Conservation (phyloP, 2,329 filamentous ascomycete genomes). For the Calonectria hawksworthii region DNA sequence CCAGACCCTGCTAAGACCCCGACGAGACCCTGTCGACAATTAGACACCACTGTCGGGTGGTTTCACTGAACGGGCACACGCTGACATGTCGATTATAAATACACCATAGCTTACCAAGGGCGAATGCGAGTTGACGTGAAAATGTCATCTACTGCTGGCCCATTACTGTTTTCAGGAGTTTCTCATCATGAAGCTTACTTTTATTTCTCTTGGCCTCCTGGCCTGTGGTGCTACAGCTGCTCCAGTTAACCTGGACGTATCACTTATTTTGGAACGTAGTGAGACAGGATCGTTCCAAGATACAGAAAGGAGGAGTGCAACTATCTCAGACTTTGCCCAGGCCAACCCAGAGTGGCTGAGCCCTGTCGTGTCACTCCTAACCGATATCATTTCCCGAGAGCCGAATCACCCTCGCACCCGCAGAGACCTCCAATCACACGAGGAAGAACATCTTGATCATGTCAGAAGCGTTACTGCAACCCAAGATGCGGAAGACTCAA, state of each 20-base stretch:
- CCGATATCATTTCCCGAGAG: neutral
- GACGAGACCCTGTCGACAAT: neutral
- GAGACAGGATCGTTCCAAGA: neutral
- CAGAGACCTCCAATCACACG: too few species aligned
- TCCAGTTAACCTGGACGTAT: neutral
- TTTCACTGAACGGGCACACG: too few species aligned
- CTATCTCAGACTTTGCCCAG: neutral
- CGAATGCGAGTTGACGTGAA: neutral
- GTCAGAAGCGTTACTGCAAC: neutral
- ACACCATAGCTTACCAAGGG: too few species aligned
- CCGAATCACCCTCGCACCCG: neutral
- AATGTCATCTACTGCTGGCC: neutral
- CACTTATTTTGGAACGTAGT: neutral
- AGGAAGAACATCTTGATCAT: neutral
- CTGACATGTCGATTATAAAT: neutral
- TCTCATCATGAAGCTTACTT: neutral
- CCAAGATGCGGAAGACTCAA: neutral
- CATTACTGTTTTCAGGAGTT: neutral
- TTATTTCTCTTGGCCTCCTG: neutral
- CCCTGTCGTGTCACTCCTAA: neutral
- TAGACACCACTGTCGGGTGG: neutral
- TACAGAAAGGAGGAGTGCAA: neutral
- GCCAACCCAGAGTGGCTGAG: neutral
- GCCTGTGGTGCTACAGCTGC: neutral
- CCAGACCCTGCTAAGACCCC: neutral